A percentile compares a stretch with the other conserved stretches of the same genome.
Conservation (phyloP, 2,329 filamentous ascomycete genomes). For the Aureobasidium leucospermi region DNA sequence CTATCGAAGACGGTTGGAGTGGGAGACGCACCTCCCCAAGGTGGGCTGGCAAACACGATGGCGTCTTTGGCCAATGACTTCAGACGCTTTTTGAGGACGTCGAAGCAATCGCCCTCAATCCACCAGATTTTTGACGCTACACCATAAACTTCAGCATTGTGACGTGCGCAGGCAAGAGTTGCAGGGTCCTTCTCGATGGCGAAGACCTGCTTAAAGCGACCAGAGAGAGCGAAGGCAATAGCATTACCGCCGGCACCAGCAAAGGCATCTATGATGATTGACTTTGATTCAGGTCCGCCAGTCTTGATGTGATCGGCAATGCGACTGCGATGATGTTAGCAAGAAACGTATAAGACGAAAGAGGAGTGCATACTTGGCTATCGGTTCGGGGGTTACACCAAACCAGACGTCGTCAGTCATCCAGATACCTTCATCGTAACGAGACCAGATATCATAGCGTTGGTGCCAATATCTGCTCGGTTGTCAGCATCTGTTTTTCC, state of each 20-base stretch:
- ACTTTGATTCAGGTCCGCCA: slow-evolving; percentile 48
- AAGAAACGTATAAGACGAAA: neutral
- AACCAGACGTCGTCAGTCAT: slow-evolving; percentile 96
- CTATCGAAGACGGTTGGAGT: too few species aligned
- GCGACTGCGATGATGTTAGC: slow-evolving; percentile 49
- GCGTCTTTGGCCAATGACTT: slow-evolving; percentile 42
- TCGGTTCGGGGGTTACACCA: slow-evolving; percentile 86
- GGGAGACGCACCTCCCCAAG: slow-evolving; percentile 56
- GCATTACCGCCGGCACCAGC: slow-evolving; percentile 87
- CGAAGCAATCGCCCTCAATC: slow-evolving; percentile 81
- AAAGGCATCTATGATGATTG: slow-evolving; percentile 77
- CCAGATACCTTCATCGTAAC: slow-evolving; percentile 79
- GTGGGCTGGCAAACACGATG: slow-evolving; percentile 64
- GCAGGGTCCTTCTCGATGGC: slow-evolving; percentile 78
- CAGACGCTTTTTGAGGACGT: slow-evolving; percentile 52
- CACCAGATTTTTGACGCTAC: slow-evolving; percentile 73
- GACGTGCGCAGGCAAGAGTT: slow-evolving; percentile 80
- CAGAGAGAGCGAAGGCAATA: slow-evolving; percentile 83
- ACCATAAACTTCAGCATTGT: slow-evolving; percentile 82
- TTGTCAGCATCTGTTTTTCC: neutral
- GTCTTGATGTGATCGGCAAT: slow-evolving; percentile 66
- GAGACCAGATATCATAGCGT: slow-evolving; percentile 76
- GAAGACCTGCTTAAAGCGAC: slow-evolving; percentile 74
- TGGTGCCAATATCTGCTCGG: slow-evolving; percentile 75
- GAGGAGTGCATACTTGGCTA: slow-evolving; percentile 60